A percentile compares a stretch with the other conserved stretches of the same genome.
These are phyloP conservation scores for Coemansia sp. DNA, from an alignment of 371 early-diverging fungal species.

Conservation along the genomic window DNA sequence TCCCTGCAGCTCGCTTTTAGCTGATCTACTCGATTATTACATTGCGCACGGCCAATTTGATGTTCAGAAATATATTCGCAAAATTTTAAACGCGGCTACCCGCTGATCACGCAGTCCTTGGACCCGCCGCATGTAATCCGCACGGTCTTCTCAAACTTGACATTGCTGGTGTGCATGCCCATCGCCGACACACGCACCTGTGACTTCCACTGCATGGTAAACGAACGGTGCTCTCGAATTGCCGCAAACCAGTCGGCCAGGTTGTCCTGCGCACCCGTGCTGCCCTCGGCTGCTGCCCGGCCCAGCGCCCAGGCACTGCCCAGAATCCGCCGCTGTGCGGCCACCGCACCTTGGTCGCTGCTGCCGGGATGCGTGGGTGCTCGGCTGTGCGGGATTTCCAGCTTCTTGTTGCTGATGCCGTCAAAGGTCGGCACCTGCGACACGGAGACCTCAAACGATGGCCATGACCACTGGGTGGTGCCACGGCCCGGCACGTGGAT, in stretches of 20 bases:
- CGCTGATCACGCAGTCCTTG: conserved; percentile 25
- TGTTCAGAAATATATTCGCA: no score
- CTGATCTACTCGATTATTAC: no score
- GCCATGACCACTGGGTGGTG: conserved; percentile 36
- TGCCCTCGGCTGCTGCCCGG: conserved; percentile 4
- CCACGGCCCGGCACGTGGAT: conserved; percentile 38
- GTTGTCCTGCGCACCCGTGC: conserved; percentile 2
- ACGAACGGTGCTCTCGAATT: conserved; percentile 25
- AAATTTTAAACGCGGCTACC: no score
- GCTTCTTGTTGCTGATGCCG: conserved; percentile 5
- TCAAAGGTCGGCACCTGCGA: neutral
- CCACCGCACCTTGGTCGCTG: neutral
- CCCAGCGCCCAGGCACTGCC: conserved; percentile 11
- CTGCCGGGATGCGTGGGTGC: no score
- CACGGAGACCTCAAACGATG: conserved; percentile 25
- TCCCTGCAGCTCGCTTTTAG: no score
- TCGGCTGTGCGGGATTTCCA: neutral
- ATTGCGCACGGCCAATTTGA: no score
- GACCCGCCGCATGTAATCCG: conserved; percentile 21
- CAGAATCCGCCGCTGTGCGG: conserved; percentile 19
- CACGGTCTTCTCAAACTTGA: conserved; percentile 43
- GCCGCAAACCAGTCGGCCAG: conserved; percentile 40
- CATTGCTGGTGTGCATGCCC: conserved; percentile 34
- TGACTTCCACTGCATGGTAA: conserved; percentile 46
- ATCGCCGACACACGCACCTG: conserved; percentile 34